Evolutionary conservation across 2,329 filamentous ascomycete species (phyloP), one percentile per base, ranked within the genome.

Genomic region (Penicillium sclerotigenum): DNA sequence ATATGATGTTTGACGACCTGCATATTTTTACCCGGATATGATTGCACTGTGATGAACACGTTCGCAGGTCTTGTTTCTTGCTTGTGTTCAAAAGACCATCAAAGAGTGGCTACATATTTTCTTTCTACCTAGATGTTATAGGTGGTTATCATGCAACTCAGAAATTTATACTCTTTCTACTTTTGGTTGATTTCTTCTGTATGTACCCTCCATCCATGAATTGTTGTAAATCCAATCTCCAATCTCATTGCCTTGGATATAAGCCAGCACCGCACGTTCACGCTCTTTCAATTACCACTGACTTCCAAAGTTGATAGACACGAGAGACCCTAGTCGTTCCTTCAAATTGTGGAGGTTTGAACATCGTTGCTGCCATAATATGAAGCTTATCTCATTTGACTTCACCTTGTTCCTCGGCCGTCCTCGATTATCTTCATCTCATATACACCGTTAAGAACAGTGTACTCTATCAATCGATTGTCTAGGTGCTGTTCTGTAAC

Each of bases 1-100:
- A 56, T 46, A 42, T 52, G 48, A 61, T 49, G 42, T 47, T 53
- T 63, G 54, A 63, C 51, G 59, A 61, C 54, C 40, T 51, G 56
- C 53, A 60, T 60, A 52, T 52, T 49, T 40, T 52, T 56, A 51
- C 34, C 50, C n/a, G 41, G 40, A 46, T 46, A 52, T 37, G 38
- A 40, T 46, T 56, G 33, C 28, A 52, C 41, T 8, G 41, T 46
- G 47, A 38, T 48, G 52, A 28, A 42, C 33, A n/a, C 14, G 16
- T 18, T 26, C 20, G 43, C 16, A 42, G 38, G 42, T 31, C 26
- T 47, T 37, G 14, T 14, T 20, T 37, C 29, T 49, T 54, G 29
- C 45, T 36, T 13, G 16, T 42, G 37, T 36, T 24, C 16, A 34
- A 22, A 36, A n/a, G n/a, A 49, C n/a, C 22, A n/a, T 29, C 16